These are phyloP conservation scores for Aspergillus nanangensis DNA, from an alignment of 495 filamentous ascomycete genomes.

Conservation along the genomic window DNA sequence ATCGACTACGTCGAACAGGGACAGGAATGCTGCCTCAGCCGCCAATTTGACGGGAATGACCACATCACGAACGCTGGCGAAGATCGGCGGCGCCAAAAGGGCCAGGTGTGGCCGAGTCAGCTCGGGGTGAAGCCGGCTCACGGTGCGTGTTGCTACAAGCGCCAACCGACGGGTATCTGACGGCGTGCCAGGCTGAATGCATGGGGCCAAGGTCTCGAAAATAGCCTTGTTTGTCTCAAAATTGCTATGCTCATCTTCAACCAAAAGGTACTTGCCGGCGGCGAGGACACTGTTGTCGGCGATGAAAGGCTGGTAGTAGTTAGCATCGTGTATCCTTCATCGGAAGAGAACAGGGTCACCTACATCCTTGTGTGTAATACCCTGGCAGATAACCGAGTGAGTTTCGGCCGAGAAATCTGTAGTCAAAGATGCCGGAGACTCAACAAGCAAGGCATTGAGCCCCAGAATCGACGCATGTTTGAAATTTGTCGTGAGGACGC, in stretches of 20 bases:
- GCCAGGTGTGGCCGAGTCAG: slow-evolving; percentile 73
- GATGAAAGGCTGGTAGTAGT: slow-evolving; percentile 59
- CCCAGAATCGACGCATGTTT: slow-evolving; percentile 69
- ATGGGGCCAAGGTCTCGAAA: slow-evolving; percentile 67
- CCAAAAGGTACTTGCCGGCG: slow-evolving; percentile 89
- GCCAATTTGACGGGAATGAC: slow-evolving; percentile 97
- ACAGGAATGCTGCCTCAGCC: slow-evolving; percentile 89
- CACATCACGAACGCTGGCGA: slow-evolving; percentile 83
- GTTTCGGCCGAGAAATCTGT: slow-evolving; percentile 67
- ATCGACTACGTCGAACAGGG: slow-evolving; percentile 90
- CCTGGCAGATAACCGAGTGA: slow-evolving; percentile 70
- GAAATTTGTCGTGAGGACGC: slow-evolving; percentile 68
- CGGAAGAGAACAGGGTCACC: slow-evolving; percentile 14
- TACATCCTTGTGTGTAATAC: slow-evolving; percentile 71
- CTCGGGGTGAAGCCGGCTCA: slow-evolving; percentile 70
- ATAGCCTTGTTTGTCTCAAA: slow-evolving; percentile 70
- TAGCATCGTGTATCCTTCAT: slow-evolving; percentile 7
- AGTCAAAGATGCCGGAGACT: slow-evolving; percentile 64
- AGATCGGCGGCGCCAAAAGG: slow-evolving; percentile 75
- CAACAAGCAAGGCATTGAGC: slow-evolving; percentile 81
- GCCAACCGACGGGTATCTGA: slow-evolving; percentile 81
- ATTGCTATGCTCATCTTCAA: slow-evolving; percentile 42
- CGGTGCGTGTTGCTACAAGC: slow-evolving; percentile 83
- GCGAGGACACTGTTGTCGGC: slow-evolving; percentile 88
- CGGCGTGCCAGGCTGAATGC: slow-evolving; percentile 71